phyloP scores from a whole-genome alignment of 164 flowering plant genomes.

The Chimonanthus praecox region DNA sequence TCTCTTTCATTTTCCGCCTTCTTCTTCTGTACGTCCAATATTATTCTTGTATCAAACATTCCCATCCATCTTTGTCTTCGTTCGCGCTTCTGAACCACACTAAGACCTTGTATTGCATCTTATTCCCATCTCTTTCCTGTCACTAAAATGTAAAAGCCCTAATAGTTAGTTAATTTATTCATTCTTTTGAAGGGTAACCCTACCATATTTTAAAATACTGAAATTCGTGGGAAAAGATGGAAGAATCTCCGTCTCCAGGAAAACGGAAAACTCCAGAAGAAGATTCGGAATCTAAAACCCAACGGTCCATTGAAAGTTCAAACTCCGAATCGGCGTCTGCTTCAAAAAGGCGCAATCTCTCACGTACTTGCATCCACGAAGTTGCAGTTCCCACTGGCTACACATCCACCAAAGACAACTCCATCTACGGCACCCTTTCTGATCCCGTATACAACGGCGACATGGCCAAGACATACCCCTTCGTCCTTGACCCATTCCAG shows the following conservation, averaged over 20 bases:
- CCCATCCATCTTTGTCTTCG: too few relatives aligned
- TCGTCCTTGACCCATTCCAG: constrained; percentile 91
- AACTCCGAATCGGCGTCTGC: constrained; percentile 12
- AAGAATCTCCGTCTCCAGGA: constrained; percentile 27
- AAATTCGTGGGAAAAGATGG: constrained; percentile 13
- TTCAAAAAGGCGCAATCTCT: constrained; percentile 17
- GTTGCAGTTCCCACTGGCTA: constrained; percentile 80
- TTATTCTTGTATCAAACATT: too few relatives aligned
- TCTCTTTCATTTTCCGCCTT: too few relatives aligned
- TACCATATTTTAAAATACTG: too few relatives aligned
- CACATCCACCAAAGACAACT: constrained; percentile 41
- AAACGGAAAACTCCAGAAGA: constrained; percentile 24
- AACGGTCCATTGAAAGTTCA: not conserved
- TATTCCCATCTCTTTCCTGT: too few relatives aligned
- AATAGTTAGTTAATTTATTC: too few relatives aligned
- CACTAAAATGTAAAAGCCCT: too few relatives aligned
- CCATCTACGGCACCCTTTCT: constrained; percentile 63
- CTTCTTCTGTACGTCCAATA: too few relatives aligned
- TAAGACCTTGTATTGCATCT: too few relatives aligned
- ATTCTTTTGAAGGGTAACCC: too few relatives aligned
- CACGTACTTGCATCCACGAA: constrained; percentile 85
- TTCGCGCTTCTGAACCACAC: too few relatives aligned
- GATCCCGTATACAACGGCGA: constrained; percentile 59
- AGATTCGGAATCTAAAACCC: not conserved
- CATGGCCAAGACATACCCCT: constrained; percentile 71